phyloP scores from a whole-genome alignment of 495 filamentous ascomycete genomes.

The Podospora comata region DNA sequence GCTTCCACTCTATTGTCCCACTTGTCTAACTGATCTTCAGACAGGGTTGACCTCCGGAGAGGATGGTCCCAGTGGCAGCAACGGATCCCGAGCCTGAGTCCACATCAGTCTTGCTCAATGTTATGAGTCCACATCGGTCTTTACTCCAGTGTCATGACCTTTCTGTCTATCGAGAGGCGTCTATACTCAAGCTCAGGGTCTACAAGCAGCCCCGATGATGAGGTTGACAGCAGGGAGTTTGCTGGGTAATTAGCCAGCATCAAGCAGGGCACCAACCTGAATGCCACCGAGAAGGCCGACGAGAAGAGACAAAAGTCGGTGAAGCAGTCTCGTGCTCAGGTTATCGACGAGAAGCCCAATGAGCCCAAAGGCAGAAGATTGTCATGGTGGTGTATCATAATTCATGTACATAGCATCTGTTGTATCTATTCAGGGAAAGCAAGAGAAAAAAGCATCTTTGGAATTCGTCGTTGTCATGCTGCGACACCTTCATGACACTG shows the following conservation, averaged over 20 bases:
- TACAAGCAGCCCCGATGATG: slow-evolving; percentile 45
- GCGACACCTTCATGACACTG: too few relatives aligned
- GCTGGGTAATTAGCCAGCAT: slow-evolving; percentile 64
- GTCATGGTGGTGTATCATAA: too few relatives aligned
- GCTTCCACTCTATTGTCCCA: neutral
- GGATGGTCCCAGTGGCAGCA: neutral
- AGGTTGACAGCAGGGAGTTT: slow-evolving; percentile 67
- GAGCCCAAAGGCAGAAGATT: too few relatives aligned
- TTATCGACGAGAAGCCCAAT: slow-evolving; percentile 28
- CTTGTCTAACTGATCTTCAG: neutral
- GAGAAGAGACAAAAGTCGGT: slow-evolving; percentile 60
- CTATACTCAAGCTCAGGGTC: too few relatives aligned
- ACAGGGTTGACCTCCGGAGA: neutral
- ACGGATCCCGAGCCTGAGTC: neutral
- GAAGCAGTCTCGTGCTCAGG: slow-evolving; percentile 52
- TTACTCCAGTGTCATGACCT: too few relatives aligned
- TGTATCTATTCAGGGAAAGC: too few relatives aligned
- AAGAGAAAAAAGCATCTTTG: too few relatives aligned
- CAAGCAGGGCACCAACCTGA: slow-evolving; percentile 60
- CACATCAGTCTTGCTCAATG: neutral
- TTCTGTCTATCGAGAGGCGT: too few relatives aligned
- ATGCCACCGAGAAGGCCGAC: slow-evolving; percentile 53
- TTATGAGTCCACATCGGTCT: too few relatives aligned
- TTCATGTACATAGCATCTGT: too few relatives aligned
- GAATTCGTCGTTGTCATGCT: too few relatives aligned